These are phyloP conservation scores for Scytalidium lignicola DNA, from an alignment of 2,329 filamentous ascomycete species.

Conservation along the genomic window DNA sequence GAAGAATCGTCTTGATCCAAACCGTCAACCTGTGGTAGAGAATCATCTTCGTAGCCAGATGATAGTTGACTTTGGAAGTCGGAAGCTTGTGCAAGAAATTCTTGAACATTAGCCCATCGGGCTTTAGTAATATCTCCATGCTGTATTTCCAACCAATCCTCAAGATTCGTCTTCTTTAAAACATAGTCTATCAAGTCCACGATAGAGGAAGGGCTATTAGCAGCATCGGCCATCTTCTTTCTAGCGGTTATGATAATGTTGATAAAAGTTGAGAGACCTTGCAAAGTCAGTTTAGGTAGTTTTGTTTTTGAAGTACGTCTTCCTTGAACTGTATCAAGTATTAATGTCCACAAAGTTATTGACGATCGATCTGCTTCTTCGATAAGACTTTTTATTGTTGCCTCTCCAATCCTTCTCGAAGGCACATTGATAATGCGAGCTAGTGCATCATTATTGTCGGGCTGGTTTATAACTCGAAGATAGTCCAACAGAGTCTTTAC, in stretches of 20 bases:
- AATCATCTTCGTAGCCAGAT: slow-evolving; percentile 42
- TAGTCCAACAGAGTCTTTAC: slow-evolving; percentile 88
- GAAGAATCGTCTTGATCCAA: slow-evolving; percentile 64
- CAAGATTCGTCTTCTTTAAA: slow-evolving; percentile 62
- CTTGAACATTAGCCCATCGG: slow-evolving; percentile 83
- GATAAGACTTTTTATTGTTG: slow-evolving; percentile 67
- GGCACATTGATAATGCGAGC: slow-evolving; percentile 82
- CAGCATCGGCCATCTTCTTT: slow-evolving; percentile 41
- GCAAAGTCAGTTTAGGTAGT: slow-evolving; percentile 47
- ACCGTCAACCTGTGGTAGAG: slow-evolving; percentile 64
- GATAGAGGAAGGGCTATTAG: slow-evolving; percentile 12
- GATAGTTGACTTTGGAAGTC: slow-evolving; percentile 50
- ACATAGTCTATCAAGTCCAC: slow-evolving; percentile 45
- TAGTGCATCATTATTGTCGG: slow-evolving; percentile 81
- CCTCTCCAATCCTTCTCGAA: slow-evolving; percentile 72
- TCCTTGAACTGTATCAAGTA: slow-evolving; percentile 54
- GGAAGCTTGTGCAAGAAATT: slow-evolving; percentile 73
- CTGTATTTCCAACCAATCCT: slow-evolving; percentile 66
- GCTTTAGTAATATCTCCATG: slow-evolving; percentile 67
- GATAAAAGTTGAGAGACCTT: slow-evolving; percentile 53
- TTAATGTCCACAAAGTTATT: slow-evolving; percentile 69
- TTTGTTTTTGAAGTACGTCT: slow-evolving; percentile 45
- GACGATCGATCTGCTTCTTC: slow-evolving; percentile 69
- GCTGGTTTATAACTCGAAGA: slow-evolving; percentile 76
- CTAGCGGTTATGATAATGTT: slow-evolving; percentile 53